phyloP scores from a whole-genome alignment of 306 rosid species.

The Bauhinia variegata region DNA sequence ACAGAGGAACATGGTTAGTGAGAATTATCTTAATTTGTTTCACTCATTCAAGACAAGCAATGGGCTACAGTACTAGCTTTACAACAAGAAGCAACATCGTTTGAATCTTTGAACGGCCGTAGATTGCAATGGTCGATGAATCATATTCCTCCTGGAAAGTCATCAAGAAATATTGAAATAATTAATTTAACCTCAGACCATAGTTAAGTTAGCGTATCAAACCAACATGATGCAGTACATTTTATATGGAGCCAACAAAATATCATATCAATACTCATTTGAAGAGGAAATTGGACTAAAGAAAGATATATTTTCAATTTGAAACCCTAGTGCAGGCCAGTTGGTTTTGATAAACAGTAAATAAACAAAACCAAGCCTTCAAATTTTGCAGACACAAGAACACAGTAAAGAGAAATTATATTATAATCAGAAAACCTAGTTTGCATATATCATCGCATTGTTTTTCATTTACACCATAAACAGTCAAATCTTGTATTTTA shows the following conservation, averaged over 20 bases:
- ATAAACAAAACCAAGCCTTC: constrained; percentile 10
- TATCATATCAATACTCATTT: not conserved
- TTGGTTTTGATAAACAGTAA: no score
- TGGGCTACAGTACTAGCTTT: constrained; percentile 31
- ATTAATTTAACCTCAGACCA: not conserved
- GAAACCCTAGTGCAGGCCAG: not conserved
- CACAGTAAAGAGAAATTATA: constrained; percentile 5
- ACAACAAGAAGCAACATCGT: constrained; percentile 31
- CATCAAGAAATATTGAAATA: constrained; percentile 9
- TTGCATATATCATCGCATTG: not conserved
- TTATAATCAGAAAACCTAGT: not conserved
- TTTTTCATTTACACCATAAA: constrained; percentile 19
- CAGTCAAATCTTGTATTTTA: constrained; percentile 16
- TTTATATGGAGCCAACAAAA: not conserved
- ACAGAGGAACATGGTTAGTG: constrained; percentile 36
- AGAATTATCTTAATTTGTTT: constrained; percentile 17
- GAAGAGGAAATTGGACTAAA: not conserved
- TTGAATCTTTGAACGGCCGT: constrained; percentile 12
- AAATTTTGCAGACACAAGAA: constrained; percentile 21
- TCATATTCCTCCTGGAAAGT: constrained; percentile 31
- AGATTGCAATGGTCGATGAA: constrained; percentile 1
- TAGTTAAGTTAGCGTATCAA: no score
- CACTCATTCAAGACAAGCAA: constrained; percentile 15
- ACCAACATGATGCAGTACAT: constrained; percentile 14
- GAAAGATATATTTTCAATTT: not conserved